These are phyloP conservation scores for Euphorbia celastroides DNA, from an alignment of 441 rosid genomes.

Conservation along the genomic window DNA sequence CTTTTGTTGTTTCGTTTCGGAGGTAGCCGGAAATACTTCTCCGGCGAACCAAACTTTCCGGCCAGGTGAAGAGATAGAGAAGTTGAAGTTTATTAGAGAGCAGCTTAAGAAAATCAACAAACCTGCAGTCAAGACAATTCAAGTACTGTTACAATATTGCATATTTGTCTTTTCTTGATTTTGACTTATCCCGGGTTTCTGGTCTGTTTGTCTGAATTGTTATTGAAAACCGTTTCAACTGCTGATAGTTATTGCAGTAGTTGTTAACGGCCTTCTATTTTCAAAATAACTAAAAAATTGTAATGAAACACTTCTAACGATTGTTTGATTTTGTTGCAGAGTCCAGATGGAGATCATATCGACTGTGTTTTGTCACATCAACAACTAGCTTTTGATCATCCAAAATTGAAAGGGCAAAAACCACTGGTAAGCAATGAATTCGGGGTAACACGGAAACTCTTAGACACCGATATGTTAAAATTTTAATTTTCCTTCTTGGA, in stretches of 20 bases:
- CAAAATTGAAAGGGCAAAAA: slow-evolving; percentile 54
- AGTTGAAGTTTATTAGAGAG: slow-evolving; percentile 48
- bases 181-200: slow-evolving; percentile 3
- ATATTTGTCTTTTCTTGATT: not conserved
- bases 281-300: no score
- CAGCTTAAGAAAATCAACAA: slow-evolving; percentile 76
- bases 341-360: slow-evolving; percentile 81
- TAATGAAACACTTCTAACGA: no score
- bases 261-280: no score
- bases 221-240: not conserved
- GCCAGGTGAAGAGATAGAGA: slow-evolving; percentile 55
- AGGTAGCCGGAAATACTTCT: slow-evolving; percentile 25
- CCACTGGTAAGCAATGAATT: slow-evolving; percentile 48
- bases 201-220: slow-evolving; percentile 8
- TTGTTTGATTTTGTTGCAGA: slow-evolving; percentile 56
- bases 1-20: slow-evolving; percentile 38
- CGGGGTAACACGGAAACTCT: no score
- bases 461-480: no score
- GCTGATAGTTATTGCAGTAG: no score
- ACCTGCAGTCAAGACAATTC: slow-evolving; percentile 78
- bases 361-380: slow-evolving; percentile 73
- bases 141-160: slow-evolving; percentile 30
- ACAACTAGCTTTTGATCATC: slow-evolving; percentile 94
- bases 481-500: no score
- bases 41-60: slow-evolving; percentile 51